phyloP scores from a whole-genome alignment of 2,329 filamentous ascomycete species.

The Pseudogymnoascus sp. region DNA sequence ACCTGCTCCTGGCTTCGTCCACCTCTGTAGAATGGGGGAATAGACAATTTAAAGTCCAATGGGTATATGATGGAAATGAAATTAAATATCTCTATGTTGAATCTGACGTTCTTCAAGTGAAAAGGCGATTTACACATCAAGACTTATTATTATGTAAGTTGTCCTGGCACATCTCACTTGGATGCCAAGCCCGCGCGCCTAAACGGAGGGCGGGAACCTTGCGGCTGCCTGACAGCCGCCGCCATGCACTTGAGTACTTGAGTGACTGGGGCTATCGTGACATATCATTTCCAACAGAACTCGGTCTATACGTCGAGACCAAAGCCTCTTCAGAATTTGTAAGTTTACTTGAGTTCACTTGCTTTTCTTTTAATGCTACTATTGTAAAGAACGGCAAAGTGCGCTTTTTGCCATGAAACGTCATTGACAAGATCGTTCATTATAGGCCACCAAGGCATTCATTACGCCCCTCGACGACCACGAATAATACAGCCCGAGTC shows the following conservation, averaged over 20 bases:
- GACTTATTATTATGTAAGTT: neutral
- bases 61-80: neutral
- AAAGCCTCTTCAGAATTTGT: neutral
- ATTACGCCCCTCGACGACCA: neutral
- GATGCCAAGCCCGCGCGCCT: slow-evolving; percentile 6
- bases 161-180: neutral
- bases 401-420: neutral
- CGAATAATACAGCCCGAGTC: neutral
- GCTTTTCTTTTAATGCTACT: neutral
- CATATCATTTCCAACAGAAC: slow-evolving; percentile 8
- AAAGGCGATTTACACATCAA: neutral
- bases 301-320: neutral
- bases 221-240: slow-evolving; percentile 4
- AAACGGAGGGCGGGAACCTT: neutral
- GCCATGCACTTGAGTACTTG: slow-evolving; percentile 4
- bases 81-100: neutral
- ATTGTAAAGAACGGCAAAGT: neutral
- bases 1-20: neutral
- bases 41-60: neutral
- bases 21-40: neutral
- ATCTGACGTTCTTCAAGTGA: neutral
- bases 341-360: neutral
- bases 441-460: neutral
- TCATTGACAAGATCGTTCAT: slow-evolving; percentile 6
- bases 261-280: neutral